phyloP scores from a whole-genome alignment of 2,329 filamentous ascomycete species.

The Colletotrichum filicis region DNA sequence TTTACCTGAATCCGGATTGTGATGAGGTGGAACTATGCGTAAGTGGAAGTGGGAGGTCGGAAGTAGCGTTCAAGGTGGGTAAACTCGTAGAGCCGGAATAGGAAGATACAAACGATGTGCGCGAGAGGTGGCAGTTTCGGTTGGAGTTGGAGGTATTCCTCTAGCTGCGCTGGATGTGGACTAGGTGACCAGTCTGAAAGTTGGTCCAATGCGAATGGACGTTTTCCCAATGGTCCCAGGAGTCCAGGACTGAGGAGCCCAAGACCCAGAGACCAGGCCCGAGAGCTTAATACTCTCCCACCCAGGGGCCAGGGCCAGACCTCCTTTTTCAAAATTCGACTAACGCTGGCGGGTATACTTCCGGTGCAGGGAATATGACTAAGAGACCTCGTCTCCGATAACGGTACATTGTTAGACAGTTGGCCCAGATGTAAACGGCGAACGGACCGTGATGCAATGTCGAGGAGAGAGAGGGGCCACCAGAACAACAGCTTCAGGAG shows the following conservation, averaged over 20 bases:
- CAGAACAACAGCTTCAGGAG: not conserved
- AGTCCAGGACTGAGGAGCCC: not conserved
- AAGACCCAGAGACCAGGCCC: conserved; percentile 1
- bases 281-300: conserved; percentile 28
- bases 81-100: not conserved
- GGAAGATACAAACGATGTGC: not conserved
- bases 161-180: not conserved
- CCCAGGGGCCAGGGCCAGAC: conserved; percentile 12
- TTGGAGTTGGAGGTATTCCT: not conserved
- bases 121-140: not conserved
- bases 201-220: conserved; percentile 22
- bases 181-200: not conserved
- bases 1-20: conserved; percentile 30
- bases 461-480: not conserved
- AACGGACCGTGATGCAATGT: conserved; percentile 5
- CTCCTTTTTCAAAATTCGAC: not conserved
- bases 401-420: not conserved
- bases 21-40: conserved; percentile 20
- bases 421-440: not conserved
- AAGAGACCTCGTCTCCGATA: conserved; percentile 7
- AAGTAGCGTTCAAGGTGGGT: conserved; percentile 23
- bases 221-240: conserved; percentile 4
- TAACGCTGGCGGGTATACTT: conserved; percentile 11
- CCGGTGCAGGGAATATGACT: conserved; percentile 2
- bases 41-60: conserved; percentile 19